These are phyloP conservation scores for Rutstroemia sp. DNA, from an alignment of 2,329 filamentous ascomycete species.

Conservation along the genomic window DNA sequence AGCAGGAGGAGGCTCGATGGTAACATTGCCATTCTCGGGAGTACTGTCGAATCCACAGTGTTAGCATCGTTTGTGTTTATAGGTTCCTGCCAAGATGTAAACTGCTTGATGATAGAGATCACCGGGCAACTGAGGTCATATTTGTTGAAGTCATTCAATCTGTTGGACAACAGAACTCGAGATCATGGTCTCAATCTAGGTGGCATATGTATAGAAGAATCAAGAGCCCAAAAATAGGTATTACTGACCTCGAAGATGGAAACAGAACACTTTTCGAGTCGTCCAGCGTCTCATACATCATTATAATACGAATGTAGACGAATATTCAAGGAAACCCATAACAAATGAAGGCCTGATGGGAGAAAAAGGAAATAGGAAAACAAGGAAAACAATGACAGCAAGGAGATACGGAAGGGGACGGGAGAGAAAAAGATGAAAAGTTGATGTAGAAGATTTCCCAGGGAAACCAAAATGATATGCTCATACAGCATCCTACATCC, in stretches of 20 bases:
- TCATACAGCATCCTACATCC: neutral
- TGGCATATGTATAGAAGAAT: constrained; percentile 1
- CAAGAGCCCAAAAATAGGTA: constrained; percentile 1
- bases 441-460: constrained; percentile 9
- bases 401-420: constrained; percentile 1
- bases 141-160: neutral
- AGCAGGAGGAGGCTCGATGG: constrained; percentile 26
- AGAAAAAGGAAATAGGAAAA: constrained; percentile 23
- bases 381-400: constrained; percentile 2
- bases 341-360: constrained; percentile 12
- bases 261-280: constrained; percentile 23
- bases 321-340: constrained; percentile 13
- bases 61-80: constrained; percentile 17
- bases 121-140: constrained; percentile 6
- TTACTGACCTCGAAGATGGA: constrained; percentile 25
- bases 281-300: constrained; percentile 30
- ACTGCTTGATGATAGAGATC: neutral
- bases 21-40: constrained; percentile 28
- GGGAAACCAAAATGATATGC: constrained; percentile 10
- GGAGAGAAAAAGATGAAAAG: constrained; percentile 8
- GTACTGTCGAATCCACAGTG: constrained; percentile 13
- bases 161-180: neutral
- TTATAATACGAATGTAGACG: constrained; percentile 22
- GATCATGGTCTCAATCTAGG: constrained; percentile 2
- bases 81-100: neutral